Percentiles rank a stretch among this genome's conserved stretches.
Conservation (phyloP, 164 flowering plant species). For the Magnolia sinica region DNA sequence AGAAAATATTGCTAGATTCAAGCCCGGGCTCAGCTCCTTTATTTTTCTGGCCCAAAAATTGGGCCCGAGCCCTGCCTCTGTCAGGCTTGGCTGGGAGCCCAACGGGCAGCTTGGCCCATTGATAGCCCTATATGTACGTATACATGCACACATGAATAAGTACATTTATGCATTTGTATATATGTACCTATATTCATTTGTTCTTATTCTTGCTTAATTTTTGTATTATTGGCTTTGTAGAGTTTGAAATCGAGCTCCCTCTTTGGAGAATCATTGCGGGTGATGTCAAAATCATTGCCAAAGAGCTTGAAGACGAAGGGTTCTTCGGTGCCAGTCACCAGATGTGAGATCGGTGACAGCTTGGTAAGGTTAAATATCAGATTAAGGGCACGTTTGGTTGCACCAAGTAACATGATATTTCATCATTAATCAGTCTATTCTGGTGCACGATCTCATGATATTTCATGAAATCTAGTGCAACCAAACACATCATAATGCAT, state of each 20-base stretch:
- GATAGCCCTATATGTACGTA: no score
- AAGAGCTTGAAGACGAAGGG: conserved; percentile 46
- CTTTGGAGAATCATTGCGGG: conserved; percentile 66
- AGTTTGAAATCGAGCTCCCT: conserved; percentile 64
- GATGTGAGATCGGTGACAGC: conserved; percentile 85
- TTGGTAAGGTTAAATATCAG: conserved; percentile 41
- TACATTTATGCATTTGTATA: no score
- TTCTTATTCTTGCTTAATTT: no score
- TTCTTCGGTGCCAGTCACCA: conserved; percentile 40
- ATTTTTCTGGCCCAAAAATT: no score
- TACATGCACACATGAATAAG: no score
- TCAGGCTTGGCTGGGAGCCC: no score
- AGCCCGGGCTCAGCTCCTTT: no score
- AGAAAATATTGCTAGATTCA: no score
- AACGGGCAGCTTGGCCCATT: no score
- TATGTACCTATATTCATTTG: no score
- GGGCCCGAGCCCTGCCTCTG: no score
- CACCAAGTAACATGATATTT: no score
- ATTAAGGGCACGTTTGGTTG: neutral
- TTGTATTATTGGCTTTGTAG: conserved; percentile 32
- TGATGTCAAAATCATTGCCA: conserved; percentile 42
- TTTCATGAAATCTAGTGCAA: neutral
- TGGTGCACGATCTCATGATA: neutral
- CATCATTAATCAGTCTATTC: neutral
- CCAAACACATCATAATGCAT: neutral